Evolutionary conservation across 306 rosid genomes (phyloP).

Genomic region (Malus orientalis): DNA sequence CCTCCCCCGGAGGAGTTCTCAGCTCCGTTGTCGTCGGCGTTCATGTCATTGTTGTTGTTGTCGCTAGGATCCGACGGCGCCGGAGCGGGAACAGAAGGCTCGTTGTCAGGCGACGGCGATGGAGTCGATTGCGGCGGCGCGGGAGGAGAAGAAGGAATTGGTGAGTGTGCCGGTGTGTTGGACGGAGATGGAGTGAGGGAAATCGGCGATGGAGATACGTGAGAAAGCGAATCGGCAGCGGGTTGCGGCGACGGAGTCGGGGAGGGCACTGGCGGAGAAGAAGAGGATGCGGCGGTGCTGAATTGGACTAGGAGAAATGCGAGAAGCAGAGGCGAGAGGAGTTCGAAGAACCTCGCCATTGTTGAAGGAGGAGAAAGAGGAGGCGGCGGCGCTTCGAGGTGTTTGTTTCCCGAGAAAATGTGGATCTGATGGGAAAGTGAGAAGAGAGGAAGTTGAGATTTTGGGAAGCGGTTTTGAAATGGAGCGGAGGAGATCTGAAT

Average conservation of each 20-base stretch:
- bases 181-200: conserved; percentile 19
- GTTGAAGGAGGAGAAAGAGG: background rate
- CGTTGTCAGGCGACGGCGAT: background rate
- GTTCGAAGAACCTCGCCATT: conserved; percentile 34
- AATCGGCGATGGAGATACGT: background rate
- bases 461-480: background rate
- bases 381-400: background rate
- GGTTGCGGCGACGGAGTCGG: conserved; percentile 25
- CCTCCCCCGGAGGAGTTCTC: conserved; percentile 43
- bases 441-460: conserved; percentile 1
- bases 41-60: background rate
- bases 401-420: conserved; percentile 9
- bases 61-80: conserved; percentile 7
- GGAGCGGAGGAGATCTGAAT: conserved; percentile 35
- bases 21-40: background rate
- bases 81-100: background rate
- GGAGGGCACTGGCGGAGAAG: conserved; percentile 20
- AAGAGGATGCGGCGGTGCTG: conserved; percentile 17
- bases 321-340: conserved; percentile 13
- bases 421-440: conserved; percentile 28
- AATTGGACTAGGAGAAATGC: conserved; percentile 16
- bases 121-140: conserved; percentile 13
- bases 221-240: conserved; percentile 12
- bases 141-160: conserved; percentile 22
- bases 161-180: conserved; percentile 15